phyloP scores from a whole-genome alignment of 306 rosid genomes.

The Delonix regia region DNA sequence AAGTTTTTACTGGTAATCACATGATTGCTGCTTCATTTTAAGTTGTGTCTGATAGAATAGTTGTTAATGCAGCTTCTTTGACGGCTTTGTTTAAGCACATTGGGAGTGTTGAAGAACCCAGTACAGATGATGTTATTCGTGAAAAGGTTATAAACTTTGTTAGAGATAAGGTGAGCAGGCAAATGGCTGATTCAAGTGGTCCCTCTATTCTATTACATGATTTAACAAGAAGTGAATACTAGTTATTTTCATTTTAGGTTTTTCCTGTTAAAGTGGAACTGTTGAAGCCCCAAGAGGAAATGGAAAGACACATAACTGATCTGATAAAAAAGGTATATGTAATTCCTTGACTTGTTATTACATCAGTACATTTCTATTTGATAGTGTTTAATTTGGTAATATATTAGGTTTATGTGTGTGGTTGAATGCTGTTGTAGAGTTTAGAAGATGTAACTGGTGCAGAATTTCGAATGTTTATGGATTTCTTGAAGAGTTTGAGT shows the following conservation, averaged over 20 bases:
- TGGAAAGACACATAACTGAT: slow-evolving; percentile 99
- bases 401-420: slow-evolving; percentile 2
- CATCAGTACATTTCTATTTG: neutral
- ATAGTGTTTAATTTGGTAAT: slow-evolving; percentile 19
- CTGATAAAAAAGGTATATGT: slow-evolving; percentile 78
- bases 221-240: slow-evolving; percentile 31
- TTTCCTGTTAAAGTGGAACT: slow-evolving; percentile 90
- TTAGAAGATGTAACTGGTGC: slow-evolving; percentile 92
- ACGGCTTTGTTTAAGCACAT: slow-evolving; percentile 97
- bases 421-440: slow-evolving; percentile 65
- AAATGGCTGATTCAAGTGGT: slow-evolving; percentile 12
- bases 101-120: slow-evolving; percentile 86
- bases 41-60: slow-evolving; percentile 32
- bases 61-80: slow-evolving; percentile 88
- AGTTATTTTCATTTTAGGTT: slow-evolving; percentile 58
- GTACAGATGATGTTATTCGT: slow-evolving; percentile 79
- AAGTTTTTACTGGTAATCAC: neutral
- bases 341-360: slow-evolving; percentile 32
- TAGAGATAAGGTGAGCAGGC: slow-evolving; percentile 77
- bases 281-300: slow-evolving; percentile 92
- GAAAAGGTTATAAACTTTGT: slow-evolving; percentile 93
- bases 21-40: slow-evolving; percentile 20
- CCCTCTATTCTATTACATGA: slow-evolving; percentile 12
- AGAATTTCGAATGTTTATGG: slow-evolving; percentile 96
- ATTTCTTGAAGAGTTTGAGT: slow-evolving; percentile 81